Evolutionary conservation across 2,329 filamentous ascomycete species (phyloP).

Genomic region (Xylariaceae sp.): DNA sequence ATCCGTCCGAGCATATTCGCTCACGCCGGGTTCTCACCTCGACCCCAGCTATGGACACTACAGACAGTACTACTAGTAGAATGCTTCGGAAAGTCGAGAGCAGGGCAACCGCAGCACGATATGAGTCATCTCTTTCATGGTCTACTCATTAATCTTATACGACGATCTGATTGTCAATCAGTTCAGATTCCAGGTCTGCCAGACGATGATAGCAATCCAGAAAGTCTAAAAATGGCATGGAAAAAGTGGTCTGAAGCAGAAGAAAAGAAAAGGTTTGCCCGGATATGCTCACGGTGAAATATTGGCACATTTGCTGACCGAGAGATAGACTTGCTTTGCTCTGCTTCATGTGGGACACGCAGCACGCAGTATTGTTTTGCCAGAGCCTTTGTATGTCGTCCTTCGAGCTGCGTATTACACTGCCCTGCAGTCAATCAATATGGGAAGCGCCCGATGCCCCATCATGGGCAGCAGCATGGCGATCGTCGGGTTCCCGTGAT

Average conservation of each 20-base stretch:
- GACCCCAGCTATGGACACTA: constrained; percentile 65
- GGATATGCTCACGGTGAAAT: neutral
- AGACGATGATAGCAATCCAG: constrained; percentile 38
- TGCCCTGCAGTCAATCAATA: constrained; percentile 59
- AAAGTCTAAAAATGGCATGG: constrained; percentile 56
- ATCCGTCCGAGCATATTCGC: constrained; percentile 65
- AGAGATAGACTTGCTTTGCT: constrained; percentile 54
- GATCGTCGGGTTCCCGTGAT: constrained; percentile 45
- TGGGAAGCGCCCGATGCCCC: constrained; percentile 64
- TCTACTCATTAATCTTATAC: constrained; percentile 47
- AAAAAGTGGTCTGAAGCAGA: constrained; percentile 59
- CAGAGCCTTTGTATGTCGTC: constrained; percentile 71
- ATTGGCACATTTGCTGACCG: neutral
- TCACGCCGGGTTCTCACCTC: constrained; percentile 60
- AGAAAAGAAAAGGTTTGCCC: constrained; percentile 59
- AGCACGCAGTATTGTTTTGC: constrained; percentile 69
- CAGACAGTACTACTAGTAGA: constrained; percentile 68
- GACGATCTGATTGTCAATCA: constrained; percentile 45
- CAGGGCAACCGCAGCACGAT: constrained; percentile 67
- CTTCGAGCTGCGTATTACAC: constrained; percentile 62
- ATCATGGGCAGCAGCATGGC: constrained; percentile 50
- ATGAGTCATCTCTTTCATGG: constrained; percentile 62
- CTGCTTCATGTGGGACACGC: constrained; percentile 71
- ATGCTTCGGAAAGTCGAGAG: constrained; percentile 68
- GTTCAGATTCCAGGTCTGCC: constrained; percentile 36